A percentile compares a stretch with the other conserved stretches of the same genome.
phyloP scores from a whole-genome alignment of 768 basidiomycete genomes.

The Holtermanniella nyarrowii region DNA sequence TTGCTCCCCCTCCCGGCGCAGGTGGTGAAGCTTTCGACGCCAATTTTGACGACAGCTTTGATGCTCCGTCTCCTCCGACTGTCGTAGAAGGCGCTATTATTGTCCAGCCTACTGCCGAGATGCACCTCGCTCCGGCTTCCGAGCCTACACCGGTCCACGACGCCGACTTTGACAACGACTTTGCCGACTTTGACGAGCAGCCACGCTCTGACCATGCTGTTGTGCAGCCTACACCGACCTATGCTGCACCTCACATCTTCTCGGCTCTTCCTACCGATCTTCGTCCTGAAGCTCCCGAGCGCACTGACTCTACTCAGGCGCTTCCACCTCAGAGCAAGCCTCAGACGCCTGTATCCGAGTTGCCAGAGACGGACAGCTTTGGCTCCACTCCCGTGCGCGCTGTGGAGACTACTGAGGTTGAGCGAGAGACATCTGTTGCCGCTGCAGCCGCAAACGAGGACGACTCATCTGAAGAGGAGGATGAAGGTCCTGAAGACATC shows the following conservation, averaged over 20 bases:
- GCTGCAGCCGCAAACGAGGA: slow-evolving; percentile 6
- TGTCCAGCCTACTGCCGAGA: slow-evolving; percentile 3
- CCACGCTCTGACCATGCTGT: slow-evolving; percentile 13
- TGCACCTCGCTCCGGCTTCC: slow-evolving; percentile 9
- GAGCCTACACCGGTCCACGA: slow-evolving; percentile 1
- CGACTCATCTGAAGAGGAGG: slow-evolving; percentile 34
- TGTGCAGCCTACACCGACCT: slow-evolving; percentile 49
- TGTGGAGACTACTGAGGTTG: not conserved
- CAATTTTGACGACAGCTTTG: slow-evolving; percentile 39
- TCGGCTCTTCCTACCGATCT: slow-evolving; percentile 17
- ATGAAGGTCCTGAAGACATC: slow-evolving; percentile 41
- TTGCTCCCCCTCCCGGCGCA: not conserved
- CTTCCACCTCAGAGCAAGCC: slow-evolving; percentile 19
- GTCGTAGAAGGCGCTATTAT: too few relatives aligned
- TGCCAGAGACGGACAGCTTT: not conserved
- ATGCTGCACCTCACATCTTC: slow-evolving; percentile 46
- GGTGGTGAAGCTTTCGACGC: slow-evolving; percentile 23
- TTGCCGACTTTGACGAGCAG: slow-evolving; percentile 23
- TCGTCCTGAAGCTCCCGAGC: slow-evolving; percentile 23
- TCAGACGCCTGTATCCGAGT: slow-evolving; percentile 22
- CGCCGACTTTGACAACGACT: slow-evolving; percentile 38
- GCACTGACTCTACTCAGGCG: slow-evolving; percentile 34
- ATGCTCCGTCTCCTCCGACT: slow-evolving; percentile 28
- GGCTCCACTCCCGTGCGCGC: not conserved
- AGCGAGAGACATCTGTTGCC: slow-evolving; percentile 5